Evolutionary conservation across 2,329 filamentous ascomycete genomes (phyloP), one percentile per base, ranked within the genome.

Genomic region (Claviceps arundinis): DNA sequence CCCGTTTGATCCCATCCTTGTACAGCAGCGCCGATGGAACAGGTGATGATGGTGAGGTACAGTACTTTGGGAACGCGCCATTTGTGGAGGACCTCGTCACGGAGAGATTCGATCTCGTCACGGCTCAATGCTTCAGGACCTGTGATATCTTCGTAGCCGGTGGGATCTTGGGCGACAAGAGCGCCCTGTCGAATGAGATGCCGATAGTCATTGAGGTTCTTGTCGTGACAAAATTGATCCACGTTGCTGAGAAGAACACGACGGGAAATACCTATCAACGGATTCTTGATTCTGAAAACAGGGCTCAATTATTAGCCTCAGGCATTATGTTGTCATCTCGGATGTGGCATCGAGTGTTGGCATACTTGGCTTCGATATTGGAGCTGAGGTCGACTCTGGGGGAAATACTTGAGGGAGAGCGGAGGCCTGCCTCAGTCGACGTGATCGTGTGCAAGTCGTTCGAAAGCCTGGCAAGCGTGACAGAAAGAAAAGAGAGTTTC

Each of bases 1-100:
- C 79, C 81, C 19, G 80, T 84, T 64, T 84, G 78, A 56, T 85
- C 81, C 81, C 81, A 85, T 24, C 82, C 81, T 59, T 83, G 80
- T 9, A 85, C 81, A n/a, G 82, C 81, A 16, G 83, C 83, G 49
- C 81, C 82, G 50, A 87, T 77, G 43, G 83, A 85, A 64, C 81
- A 85, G 22, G 80, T 77, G 11, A 77, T 69, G 57, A 87, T 84
- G 40, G 84, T 85, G 56, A 84, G 73, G 67, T 81, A 83, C 11
- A 88, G 70, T 50, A 76, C 74, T 59, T 60, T 70, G 0, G 84
- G 81, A 38, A 83, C 74, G 54, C 76, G 73, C 80, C 84, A 87
- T 61, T 81, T 84, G 72, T 87, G 82, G 26, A 78, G 70, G 37
- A 76, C 71, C 64, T 88, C 84, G 53, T 81, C 71, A 42, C 71